These are phyloP conservation scores for Sistotremastrum suecicum DNA, from an alignment of 768 basidiomycete genomes.

Conservation along the genomic window DNA sequence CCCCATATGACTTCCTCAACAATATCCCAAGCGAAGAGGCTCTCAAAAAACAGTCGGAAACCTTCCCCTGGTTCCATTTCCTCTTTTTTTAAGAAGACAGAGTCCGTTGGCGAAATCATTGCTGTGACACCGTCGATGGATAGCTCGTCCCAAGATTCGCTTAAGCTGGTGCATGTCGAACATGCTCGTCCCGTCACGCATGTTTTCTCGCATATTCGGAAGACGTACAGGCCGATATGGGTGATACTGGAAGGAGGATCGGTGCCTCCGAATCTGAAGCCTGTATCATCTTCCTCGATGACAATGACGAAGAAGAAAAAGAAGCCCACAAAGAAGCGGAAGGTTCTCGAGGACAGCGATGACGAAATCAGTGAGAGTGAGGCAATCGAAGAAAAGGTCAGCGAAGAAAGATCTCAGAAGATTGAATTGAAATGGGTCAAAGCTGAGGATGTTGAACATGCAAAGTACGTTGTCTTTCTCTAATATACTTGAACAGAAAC, in stretches of 20 bases:
- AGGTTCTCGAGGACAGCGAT: not conserved
- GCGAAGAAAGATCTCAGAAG: not conserved
- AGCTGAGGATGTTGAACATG: slow-evolving; percentile 36
- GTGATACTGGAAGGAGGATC: slow-evolving; percentile 44
- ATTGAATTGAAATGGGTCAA: slow-evolving; percentile 32
- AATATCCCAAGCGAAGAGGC: too few relatives aligned
- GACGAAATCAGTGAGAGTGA: not conserved
- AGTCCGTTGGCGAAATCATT: slow-evolving; percentile 13
- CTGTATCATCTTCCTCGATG: not conserved
- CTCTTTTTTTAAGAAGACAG: not conserved
- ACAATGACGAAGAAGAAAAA: slow-evolving; percentile 8
- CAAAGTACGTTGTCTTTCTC: slow-evolving; percentile 37
- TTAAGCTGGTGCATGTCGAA: slow-evolving; percentile 29
- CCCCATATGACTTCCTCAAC: too few relatives aligned
- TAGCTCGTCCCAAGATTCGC: not conserved
- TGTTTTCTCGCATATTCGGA: slow-evolving; percentile 81
- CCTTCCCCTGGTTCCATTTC: not conserved
- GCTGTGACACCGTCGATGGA: slow-evolving; percentile 13
- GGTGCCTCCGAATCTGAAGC: slow-evolving; percentile 4
- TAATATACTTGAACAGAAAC: slow-evolving; percentile 1
- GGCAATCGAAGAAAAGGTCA: slow-evolving; percentile 1
- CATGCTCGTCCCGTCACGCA: slow-evolving; percentile 58
- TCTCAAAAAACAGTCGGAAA: not conserved
- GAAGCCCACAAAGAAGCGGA: slow-evolving; percentile 7
- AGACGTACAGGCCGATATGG: slow-evolving; percentile 72